phyloP scores from a whole-genome alignment of 805 yeast species.

The Grigorovia jiainica region DNA sequence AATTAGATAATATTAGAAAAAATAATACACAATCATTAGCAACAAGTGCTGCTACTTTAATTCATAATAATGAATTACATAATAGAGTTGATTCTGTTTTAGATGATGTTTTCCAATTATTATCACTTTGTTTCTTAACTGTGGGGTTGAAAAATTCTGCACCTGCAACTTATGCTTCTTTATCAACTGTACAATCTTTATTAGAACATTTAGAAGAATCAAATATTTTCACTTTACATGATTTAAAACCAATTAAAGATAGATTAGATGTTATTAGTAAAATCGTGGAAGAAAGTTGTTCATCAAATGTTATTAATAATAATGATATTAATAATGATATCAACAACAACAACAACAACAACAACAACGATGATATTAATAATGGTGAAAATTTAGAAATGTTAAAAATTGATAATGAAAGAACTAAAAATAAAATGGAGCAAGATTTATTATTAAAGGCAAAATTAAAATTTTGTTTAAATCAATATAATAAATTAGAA shows the following conservation, averaged over 20 bases:
- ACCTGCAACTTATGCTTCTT: constrained; percentile 87
- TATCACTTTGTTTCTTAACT: constrained; percentile 80
- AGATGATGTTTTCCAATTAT: constrained; percentile 83
- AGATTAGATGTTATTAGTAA: constrained; percentile 61
- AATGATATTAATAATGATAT: constrained; percentile 2
- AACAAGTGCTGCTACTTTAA: constrained; percentile 18
- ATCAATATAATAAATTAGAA: constrained; percentile 48
- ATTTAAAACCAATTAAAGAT: constrained; percentile 64
- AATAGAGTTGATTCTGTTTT: constrained; percentile 59
- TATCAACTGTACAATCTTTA: constrained; percentile 76
- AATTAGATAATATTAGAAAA: constrained; percentile 44
- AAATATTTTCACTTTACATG: constrained; percentile 75
- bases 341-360: too few relatives aligned
- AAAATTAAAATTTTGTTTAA: constrained; percentile 56
- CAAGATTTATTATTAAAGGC: constrained; percentile 52
- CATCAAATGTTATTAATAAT: constrained; percentile 8
- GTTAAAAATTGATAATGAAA: constrained; percentile 18
- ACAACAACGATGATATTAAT: constrained; percentile 6
- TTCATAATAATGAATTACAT: constrained; percentile 22
- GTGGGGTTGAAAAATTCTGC: constrained; percentile 87
- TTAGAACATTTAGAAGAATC: constrained; percentile 76
- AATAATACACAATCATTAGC: constrained; percentile 21
- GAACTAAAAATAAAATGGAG: constrained; percentile 39
- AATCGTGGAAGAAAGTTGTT: constrained; percentile 42
- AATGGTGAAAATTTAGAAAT: constrained; percentile 11